Base-by-base conservation (phyloP, 805 yeast species). In the Metschnikowia picachoensis region DNA sequence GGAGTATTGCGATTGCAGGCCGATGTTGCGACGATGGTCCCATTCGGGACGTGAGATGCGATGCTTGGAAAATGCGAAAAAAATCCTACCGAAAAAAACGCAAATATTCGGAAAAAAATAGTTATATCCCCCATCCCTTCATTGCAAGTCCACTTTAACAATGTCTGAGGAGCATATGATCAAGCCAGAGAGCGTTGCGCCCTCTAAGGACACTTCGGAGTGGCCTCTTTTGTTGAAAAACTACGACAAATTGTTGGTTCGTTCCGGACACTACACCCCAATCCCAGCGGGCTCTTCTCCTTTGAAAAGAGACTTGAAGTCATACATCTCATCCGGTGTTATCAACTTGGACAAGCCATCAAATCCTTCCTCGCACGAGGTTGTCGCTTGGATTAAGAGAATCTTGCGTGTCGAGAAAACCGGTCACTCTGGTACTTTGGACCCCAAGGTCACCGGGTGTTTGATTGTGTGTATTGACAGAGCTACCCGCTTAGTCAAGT, bases 401-500 rank as follows among this genome's bases (percentile, higher is more conserved):
- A 94, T 94, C 59, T 77, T 94, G 62, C 83, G 98, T 68, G 86
- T 84, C 50, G 98, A 94, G 71, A 94, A 94, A 71, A 94, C 99
- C 49, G 99, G 99, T 74, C 99, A 94, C 72, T 88, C 97, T 44
- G 99, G 99, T 75, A 94, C 99, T 55, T 79, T 94, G 68, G 99
- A 94, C 77, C 99, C 99, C 56, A 88, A 88, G 71, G 99, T 94
- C 63, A 94, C 99, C 41, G 99, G 99, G 57, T 94, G 99, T 78
- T 78, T 94, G 67, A 94, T 94, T 68, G 99, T 94, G 51, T 94
- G 99, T 80, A 80, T 94, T 57, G 99, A 94, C 72, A 83, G 97
- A 68, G 99, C 99, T 49, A 94, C 99, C 46, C 84, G 99, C 73
- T 79, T 94, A 65, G 99, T 94, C 58, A 94, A 94, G 72, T 88